Percentiles rank a stretch among this genome's conserved stretches.
Conservation (phyloP, 192 early-diverging fungal species). For the Phycomyces nitens region DNA sequence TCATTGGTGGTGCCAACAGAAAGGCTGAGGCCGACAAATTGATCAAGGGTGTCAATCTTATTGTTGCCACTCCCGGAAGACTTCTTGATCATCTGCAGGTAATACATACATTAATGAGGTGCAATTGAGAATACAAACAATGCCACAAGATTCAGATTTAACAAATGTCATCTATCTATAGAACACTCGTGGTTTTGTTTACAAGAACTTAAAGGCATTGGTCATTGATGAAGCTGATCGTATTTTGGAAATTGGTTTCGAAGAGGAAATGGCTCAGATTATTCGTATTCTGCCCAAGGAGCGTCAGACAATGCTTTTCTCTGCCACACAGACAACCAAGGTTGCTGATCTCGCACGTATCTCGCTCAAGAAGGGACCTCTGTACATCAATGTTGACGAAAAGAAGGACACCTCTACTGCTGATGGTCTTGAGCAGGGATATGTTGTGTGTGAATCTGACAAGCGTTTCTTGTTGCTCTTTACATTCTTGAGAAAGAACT, state of each 20-base stretch:
- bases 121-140: neutral
- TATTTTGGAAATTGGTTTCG: conserved; percentile 97
- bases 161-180: conserved; percentile 23
- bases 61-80: conserved; percentile 95
- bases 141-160: too few relatives aligned
- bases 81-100: conserved; percentile 96
- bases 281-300: conserved; percentile 88
- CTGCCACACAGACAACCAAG: conserved; percentile 98
- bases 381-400: conserved; percentile 99
- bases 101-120: neutral
- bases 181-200: conserved; percentile 94
- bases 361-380: conserved; percentile 91
- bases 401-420: conserved; percentile 93
- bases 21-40: conserved; percentile 96
- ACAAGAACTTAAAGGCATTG: conserved; percentile 90
- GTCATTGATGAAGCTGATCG: conserved; percentile 98
- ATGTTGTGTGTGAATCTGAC: conserved; percentile 91
- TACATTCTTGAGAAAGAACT: conserved; percentile 96
- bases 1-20: conserved; percentile 97
- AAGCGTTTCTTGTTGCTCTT: conserved; percentile 94
- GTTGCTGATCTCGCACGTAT: conserved; percentile 97
- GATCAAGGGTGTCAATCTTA: conserved; percentile 90
- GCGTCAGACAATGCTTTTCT: conserved; percentile 98
- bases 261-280: conserved; percentile 98
- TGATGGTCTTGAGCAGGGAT: conserved; percentile 96